These are phyloP conservation scores for Rhodotorula graminis DNA, from an alignment of 768 basidiomycete genomes.

Conservation along the genomic window DNA sequence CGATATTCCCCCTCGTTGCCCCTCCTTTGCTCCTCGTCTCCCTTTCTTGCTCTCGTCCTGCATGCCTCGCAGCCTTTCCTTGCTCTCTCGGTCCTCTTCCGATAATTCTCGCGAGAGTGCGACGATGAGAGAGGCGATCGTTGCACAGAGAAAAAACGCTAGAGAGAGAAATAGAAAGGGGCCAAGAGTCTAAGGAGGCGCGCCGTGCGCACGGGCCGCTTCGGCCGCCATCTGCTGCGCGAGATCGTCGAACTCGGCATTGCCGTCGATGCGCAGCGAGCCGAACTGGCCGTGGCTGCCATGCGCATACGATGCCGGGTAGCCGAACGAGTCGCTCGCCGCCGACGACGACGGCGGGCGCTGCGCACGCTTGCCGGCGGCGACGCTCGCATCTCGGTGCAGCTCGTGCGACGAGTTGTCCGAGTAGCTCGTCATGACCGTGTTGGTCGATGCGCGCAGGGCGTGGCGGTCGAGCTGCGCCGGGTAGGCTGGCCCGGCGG, in stretches of 20 bases:
- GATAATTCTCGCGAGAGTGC: no score
- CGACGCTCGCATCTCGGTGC: slow-evolving; percentile 16
- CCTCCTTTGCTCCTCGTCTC: background rate
- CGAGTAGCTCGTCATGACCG: background rate
- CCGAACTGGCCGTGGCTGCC: background rate
- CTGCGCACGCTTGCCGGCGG: slow-evolving; percentile 6
- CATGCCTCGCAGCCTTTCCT: no score
- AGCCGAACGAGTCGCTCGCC: background rate
- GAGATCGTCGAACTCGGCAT: background rate
- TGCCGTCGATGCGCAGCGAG: background rate
- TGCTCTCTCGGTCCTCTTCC: background rate
- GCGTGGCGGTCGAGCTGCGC: background rate
- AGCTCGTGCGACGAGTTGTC: background rate
- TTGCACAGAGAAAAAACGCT: background rate
- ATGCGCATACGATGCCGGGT: background rate
- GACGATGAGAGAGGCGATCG: no score
- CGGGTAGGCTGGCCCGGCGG: background rate
- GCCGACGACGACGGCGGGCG: background rate
- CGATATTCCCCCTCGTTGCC: background rate
- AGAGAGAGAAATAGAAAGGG: no score
- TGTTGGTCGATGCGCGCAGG: background rate
- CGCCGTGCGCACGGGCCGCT: background rate
- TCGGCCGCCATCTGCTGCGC: slow-evolving; percentile 2
- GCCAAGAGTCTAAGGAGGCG: no score
- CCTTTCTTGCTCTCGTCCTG: background rate